A percentile compares a stretch with the other conserved stretches of the same genome.
Conservation (phyloP, 495 filamentous ascomycete genomes). For the Aspergillus nidulans region DNA sequence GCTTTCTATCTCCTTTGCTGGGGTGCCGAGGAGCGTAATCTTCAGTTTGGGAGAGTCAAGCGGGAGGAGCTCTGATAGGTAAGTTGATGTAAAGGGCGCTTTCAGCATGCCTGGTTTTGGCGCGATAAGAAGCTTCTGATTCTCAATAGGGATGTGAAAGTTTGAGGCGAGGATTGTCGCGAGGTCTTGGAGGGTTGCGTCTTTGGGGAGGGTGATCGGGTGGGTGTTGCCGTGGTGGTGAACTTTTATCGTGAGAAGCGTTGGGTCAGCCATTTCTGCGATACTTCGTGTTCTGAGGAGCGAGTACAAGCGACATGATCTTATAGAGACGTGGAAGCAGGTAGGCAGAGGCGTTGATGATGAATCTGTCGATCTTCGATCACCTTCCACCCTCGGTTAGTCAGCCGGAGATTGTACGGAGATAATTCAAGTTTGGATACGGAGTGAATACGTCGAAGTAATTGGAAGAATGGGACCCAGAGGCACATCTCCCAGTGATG, state of each 20-base stretch:
- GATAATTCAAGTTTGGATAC: not conserved
- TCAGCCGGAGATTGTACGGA: constrained; percentile 6
- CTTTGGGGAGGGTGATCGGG: constrained; percentile 61
- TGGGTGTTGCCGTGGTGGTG: constrained; percentile 65
- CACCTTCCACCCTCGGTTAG: constrained; percentile 9
- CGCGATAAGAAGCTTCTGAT: constrained; percentile 74
- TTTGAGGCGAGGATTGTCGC: constrained; percentile 44
- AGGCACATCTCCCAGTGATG: not conserved
- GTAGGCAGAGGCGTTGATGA: not conserved
- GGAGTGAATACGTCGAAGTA: not conserved
- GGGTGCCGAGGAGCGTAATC: constrained; percentile 41
- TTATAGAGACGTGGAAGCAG: not conserved
- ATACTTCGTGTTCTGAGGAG: not conserved
- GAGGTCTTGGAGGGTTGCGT: constrained; percentile 71
- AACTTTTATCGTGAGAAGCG: constrained; percentile 43
- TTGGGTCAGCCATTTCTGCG: not conserved
- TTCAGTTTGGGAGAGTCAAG: constrained; percentile 47
- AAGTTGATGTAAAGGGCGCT: constrained; percentile 51
- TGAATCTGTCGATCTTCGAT: constrained; percentile 11
- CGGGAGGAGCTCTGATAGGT: constrained; percentile 26
- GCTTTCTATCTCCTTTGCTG: constrained; percentile 31
- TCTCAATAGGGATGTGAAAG: constrained; percentile 59
- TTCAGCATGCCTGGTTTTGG: constrained; percentile 65
- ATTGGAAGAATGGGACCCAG: not conserved
- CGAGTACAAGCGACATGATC: not conserved